Percentiles rank a stretch among this genome's conserved stretches.
These are phyloP conservation scores for Neurospora tetrasperma DNA, from an alignment of 495 filamentous ascomycete genomes.

Conservation along the genomic window DNA sequence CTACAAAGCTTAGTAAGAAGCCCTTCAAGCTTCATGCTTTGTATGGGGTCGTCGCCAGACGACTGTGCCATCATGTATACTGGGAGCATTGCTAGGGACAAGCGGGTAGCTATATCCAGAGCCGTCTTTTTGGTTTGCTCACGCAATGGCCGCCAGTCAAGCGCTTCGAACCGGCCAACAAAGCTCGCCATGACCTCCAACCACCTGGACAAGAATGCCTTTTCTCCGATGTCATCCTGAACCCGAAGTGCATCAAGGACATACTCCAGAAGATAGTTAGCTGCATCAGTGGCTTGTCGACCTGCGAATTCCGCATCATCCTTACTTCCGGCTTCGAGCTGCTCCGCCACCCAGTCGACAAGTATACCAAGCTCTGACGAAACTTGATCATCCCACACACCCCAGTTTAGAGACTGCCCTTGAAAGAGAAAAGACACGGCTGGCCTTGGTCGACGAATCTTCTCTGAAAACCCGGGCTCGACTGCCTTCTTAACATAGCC, in stretches of 20 bases:
- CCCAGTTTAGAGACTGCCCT: conserved; percentile 50
- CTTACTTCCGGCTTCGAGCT: conserved; percentile 12
- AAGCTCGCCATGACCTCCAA: conserved; percentile 35
- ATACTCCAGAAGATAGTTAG: conserved; percentile 33
- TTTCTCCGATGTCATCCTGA: conserved; percentile 15
- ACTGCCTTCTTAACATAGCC: conserved; percentile 50
- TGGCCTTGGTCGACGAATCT: conserved; percentile 18
- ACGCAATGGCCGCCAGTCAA: conserved; percentile 5
- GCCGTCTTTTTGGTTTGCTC: conserved; percentile 3
- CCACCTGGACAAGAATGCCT: conserved; percentile 34
- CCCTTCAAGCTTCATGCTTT: conserved; percentile 32
- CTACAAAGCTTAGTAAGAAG: conserved; percentile 28
- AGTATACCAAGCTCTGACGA: conserved; percentile 56
- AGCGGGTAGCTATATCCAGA: conserved; percentile 10
- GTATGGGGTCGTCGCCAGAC: conserved; percentile 15
- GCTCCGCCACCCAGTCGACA: conserved; percentile 46
- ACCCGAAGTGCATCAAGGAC: conserved; percentile 29
- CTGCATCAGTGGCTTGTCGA: conserved; percentile 16
- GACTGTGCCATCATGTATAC: conserved; percentile 23
- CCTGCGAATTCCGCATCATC: background rate
- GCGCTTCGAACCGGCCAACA: conserved; percentile 22
- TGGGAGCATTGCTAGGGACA: conserved; percentile 14
- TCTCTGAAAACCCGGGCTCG: conserved; percentile 20
- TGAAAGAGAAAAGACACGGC: conserved; percentile 33
- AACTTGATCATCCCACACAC: conserved; percentile 55